phyloP scores from a whole-genome alignment of 2,329 filamentous ascomycete species.

The Venturia asperata region DNA sequence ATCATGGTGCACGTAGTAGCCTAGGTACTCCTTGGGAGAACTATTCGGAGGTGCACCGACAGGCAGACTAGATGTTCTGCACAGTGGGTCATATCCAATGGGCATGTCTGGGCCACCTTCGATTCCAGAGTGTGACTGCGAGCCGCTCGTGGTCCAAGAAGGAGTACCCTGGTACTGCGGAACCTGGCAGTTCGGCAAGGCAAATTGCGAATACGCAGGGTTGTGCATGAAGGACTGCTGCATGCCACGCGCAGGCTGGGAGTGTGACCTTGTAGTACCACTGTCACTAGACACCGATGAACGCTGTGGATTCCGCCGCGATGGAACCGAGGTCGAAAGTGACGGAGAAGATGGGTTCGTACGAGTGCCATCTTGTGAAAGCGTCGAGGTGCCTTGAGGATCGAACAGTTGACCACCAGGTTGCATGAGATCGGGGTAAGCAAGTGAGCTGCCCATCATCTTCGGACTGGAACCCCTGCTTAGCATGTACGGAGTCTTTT shows the following conservation, averaged over 20 bases:
- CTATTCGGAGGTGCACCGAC: slow-evolving; percentile 26
- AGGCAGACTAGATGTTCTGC: slow-evolving; percentile 19
- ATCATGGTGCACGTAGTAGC: slow-evolving; percentile 41
- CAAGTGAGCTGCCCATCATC: slow-evolving; percentile 26
- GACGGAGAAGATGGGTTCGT: slow-evolving; percentile 46
- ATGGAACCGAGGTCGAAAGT: slow-evolving; percentile 37
- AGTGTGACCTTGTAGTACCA: slow-evolving; percentile 41
- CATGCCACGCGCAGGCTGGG: slow-evolving; percentile 41
- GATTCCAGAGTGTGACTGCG: slow-evolving; percentile 7
- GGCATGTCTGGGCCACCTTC: background rate
- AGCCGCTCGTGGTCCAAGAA: slow-evolving; percentile 19
- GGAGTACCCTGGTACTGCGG: background rate
- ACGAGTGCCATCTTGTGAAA: slow-evolving; percentile 38
- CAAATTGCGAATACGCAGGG: slow-evolving; percentile 33
- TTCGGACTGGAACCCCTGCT: slow-evolving; percentile 31
- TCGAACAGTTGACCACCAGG: slow-evolving; percentile 25
- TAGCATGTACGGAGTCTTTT: slow-evolving; percentile 30
- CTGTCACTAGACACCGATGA: slow-evolving; percentile 39
- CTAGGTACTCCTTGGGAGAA: slow-evolving; percentile 44
- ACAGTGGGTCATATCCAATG: slow-evolving; percentile 11
- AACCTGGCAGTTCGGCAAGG: background rate
- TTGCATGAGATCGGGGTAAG: slow-evolving; percentile 18
- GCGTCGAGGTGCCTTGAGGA: slow-evolving; percentile 30
- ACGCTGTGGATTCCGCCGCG: slow-evolving; percentile 37
- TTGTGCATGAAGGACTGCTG: slow-evolving; percentile 33